Conservation (phyloP, 2,329 filamentous ascomycete genomes). For the Fusarium penzigii region DNA sequence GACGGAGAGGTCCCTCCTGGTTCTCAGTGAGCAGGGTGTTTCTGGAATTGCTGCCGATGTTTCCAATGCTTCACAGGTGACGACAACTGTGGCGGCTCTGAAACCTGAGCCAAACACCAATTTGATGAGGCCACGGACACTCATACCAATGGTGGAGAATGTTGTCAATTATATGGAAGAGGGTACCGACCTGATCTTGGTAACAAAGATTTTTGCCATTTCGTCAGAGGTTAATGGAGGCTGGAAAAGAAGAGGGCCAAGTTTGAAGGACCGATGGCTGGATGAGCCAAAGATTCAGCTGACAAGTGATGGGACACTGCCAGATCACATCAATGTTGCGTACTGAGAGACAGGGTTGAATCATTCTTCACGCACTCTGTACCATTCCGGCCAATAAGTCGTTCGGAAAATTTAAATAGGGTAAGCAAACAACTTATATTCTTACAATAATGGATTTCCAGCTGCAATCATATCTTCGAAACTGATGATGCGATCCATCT, state of each 20-base stretch:
- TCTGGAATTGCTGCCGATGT: neutral
- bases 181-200: neutral
- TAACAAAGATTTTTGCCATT: conserved; percentile 6
- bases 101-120: conserved; percentile 19
- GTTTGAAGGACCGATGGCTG: neutral
- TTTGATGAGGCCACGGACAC: conserved; percentile 9
- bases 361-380: too few relatives aligned
- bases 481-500: conserved; percentile 35
- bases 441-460: too few relatives aligned
- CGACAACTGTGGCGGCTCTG: neutral
- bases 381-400: too few relatives aligned
- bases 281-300: neutral
- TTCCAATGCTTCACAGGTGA: neutral
- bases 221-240: neutral
- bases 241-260: neutral
- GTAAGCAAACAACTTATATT: too few relatives aligned
- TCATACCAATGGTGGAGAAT: conserved; percentile 7
- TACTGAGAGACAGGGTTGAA: too few relatives aligned
- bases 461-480: conserved; percentile 27
- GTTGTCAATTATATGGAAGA: neutral
- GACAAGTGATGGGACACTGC: too few relatives aligned
- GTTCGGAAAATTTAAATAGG: too few relatives aligned
- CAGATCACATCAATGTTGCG: too few relatives aligned
- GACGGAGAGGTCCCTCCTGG: neutral
- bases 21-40: neutral